phyloP scores from a whole-genome alignment of 441 rosid genomes.

The Adansonia rubrostipa region DNA sequence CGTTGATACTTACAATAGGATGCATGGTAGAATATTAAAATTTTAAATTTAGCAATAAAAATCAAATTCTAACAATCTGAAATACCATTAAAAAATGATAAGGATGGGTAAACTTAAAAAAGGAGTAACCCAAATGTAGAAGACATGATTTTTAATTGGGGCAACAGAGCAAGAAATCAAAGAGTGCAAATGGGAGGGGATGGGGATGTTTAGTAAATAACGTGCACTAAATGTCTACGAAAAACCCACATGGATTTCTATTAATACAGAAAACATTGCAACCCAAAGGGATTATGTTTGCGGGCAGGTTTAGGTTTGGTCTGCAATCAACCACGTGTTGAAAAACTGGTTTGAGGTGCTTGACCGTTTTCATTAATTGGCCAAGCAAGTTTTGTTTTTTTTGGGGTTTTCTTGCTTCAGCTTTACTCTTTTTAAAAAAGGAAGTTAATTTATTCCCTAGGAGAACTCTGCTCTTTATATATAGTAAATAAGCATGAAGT shows the following conservation, averaged over 20 bases:
- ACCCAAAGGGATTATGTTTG: background rate
- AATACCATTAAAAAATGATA: background rate
- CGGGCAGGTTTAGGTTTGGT: background rate
- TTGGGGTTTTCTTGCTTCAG: background rate
- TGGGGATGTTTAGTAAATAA: background rate
- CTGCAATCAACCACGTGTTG: background rate
- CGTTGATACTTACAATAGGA: too few species aligned
- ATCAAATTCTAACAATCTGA: background rate
- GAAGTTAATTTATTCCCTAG: background rate
- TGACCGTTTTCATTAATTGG: background rate
- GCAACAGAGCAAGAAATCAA: background rate
- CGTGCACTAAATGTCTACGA: conserved; percentile 21
- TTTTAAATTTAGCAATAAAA: background rate
- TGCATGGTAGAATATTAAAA: background rate
- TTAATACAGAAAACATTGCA: background rate
- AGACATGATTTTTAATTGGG: background rate
- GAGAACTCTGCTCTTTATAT: background rate
- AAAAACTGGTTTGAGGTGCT: background rate
- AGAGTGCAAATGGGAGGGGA: background rate
- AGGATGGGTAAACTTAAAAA: background rate
- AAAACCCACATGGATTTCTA: background rate
- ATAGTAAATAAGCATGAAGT: too few species aligned
- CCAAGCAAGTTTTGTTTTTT: background rate
- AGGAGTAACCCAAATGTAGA: background rate
- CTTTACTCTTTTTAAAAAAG: background rate